phyloP scores from a whole-genome alignment of 306 rosid genomes.

The Macrotyloma uniflorum region DNA sequence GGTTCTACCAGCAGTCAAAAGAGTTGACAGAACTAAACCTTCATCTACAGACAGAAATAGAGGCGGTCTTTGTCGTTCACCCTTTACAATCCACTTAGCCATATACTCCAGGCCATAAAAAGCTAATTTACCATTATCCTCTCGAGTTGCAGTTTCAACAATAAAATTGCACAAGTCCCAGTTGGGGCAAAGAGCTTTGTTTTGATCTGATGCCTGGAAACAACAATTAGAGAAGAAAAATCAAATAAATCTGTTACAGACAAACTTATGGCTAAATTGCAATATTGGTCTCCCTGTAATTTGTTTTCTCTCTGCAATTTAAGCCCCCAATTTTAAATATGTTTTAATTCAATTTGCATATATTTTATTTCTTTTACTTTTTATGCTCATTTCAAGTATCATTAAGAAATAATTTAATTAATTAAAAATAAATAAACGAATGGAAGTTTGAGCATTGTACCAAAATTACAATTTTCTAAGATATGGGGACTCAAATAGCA shows the following conservation, averaged over 20 bases:
- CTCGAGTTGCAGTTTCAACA: constrained; percentile 67
- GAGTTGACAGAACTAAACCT: constrained; percentile 76
- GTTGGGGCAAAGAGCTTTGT: constrained; percentile 93
- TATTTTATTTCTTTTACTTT: too few species aligned
- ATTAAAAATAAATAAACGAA: too few species aligned
- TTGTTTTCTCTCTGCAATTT: too few species aligned
- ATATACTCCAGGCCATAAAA: constrained; percentile 74
- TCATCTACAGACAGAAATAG: constrained; percentile 72
- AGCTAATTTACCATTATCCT: constrained; percentile 81
- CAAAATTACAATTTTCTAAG: too few species aligned
- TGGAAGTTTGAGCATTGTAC: too few species aligned
- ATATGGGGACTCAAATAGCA: too few species aligned
- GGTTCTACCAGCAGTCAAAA: constrained; percentile 84
- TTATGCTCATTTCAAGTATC: too few species aligned
- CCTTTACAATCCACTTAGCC: constrained; percentile 86
- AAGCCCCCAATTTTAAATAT: too few species aligned
- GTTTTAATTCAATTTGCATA: too few species aligned
- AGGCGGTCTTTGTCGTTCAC: constrained; percentile 74
- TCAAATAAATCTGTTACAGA: constrained; percentile 14
- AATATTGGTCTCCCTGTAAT: too few species aligned
- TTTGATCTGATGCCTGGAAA: constrained; percentile 78
- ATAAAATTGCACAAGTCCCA: constrained; percentile 73
- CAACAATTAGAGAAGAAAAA: constrained; percentile 35
- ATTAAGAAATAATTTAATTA: too few species aligned
- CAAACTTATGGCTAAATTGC: not conserved